These are phyloP conservation scores for Pseudopyrenochaeta lycopersici DNA, from an alignment of 2,329 filamentous ascomycete species.

Conservation along the genomic window DNA sequence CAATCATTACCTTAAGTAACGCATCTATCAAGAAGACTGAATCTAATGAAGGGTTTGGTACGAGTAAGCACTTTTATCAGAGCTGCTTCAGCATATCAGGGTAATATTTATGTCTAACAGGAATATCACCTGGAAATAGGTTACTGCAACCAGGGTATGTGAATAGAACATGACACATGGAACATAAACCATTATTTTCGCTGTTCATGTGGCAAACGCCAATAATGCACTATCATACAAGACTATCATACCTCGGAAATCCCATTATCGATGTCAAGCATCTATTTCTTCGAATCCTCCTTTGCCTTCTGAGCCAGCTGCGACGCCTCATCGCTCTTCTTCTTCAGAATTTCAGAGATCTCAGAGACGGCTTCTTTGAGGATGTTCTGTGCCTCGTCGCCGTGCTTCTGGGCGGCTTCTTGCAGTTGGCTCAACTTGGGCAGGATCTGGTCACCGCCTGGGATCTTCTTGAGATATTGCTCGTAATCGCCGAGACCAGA, in stretches of 20 bases:
- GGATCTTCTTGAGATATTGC: slow-evolving; percentile 72
- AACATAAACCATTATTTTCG: background rate
- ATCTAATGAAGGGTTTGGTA: too few species aligned
- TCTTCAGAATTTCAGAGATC: slow-evolving; percentile 46
- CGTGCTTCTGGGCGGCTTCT: slow-evolving; percentile 72
- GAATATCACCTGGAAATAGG: background rate
- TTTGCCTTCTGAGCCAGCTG: slow-evolving; percentile 45
- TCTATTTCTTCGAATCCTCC: slow-evolving; percentile 46
- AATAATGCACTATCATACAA: slow-evolving; percentile 17
- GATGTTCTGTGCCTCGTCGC: slow-evolving; percentile 73
- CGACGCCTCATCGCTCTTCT: slow-evolving; percentile 43
- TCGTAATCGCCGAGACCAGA: slow-evolving; percentile 61
- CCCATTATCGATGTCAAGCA: background rate
- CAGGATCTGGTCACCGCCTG: slow-evolving; percentile 70
- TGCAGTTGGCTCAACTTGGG: slow-evolving; percentile 72
- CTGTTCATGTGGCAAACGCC: slow-evolving; percentile 1
- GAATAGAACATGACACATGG: too few species aligned
- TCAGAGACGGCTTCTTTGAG: slow-evolving; percentile 65
- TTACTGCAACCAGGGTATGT: background rate
- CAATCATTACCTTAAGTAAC: too few species aligned
- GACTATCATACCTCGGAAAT: slow-evolving; percentile 1
- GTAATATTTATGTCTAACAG: too few species aligned
- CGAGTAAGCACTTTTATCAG: too few species aligned
- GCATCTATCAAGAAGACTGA: too few species aligned
- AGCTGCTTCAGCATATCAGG: too few species aligned